Evolutionary conservation across 2,329 filamentous ascomycete genomes (phyloP).

Genomic region (Diaporthe nobilis): DNA sequence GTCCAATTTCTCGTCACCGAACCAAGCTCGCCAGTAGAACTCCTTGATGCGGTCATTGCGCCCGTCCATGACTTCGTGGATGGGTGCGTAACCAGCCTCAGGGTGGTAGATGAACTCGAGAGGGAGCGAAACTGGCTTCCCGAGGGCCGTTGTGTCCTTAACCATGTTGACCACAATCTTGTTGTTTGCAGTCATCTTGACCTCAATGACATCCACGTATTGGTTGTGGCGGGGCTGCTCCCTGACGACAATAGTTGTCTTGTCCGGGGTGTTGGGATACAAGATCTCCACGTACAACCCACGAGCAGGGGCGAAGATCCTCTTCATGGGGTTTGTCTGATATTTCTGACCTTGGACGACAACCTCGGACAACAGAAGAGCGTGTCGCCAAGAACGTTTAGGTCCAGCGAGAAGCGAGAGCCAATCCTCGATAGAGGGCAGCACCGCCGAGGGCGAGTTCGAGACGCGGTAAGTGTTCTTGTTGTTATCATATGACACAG

Average conservation of each 20-base stretch:
- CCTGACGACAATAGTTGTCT: conserved; percentile 88
- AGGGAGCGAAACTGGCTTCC: conserved; percentile 84
- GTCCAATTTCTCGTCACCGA: conserved; percentile 86
- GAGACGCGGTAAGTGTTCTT: conserved; percentile 91
- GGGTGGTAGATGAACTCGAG: conserved; percentile 95
- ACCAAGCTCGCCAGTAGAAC: conserved; percentile 99
- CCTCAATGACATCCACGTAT: conserved; percentile 89
- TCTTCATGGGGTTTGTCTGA: conserved; percentile 94
- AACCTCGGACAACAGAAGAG: conserved; percentile 92
- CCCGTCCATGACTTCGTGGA: conserved; percentile 94
- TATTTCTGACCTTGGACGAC: conserved; percentile 97
- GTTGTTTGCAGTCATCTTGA: conserved; percentile 80
- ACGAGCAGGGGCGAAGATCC: conserved; percentile 87
- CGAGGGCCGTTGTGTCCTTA: conserved; percentile 90
- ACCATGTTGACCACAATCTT: conserved; percentile 92
- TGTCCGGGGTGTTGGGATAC: conserved; percentile 84
- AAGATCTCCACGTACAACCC: conserved; percentile 92
- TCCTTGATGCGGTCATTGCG: conserved; percentile 99
- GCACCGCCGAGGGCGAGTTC: conserved; percentile 76
- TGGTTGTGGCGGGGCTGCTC: conserved; percentile 90
- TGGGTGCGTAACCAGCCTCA: conserved; percentile 96
- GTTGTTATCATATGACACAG: conserved; percentile 81
- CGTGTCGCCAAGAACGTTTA: conserved; percentile 92
- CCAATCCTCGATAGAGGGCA: conserved; percentile 89
- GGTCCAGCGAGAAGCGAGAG: conserved; percentile 88